Evolutionary conservation across 352 stramenopile species (phyloP), one percentile per base, ranked within the genome.

Genomic region (Pythium aphanidermatum): DNA sequence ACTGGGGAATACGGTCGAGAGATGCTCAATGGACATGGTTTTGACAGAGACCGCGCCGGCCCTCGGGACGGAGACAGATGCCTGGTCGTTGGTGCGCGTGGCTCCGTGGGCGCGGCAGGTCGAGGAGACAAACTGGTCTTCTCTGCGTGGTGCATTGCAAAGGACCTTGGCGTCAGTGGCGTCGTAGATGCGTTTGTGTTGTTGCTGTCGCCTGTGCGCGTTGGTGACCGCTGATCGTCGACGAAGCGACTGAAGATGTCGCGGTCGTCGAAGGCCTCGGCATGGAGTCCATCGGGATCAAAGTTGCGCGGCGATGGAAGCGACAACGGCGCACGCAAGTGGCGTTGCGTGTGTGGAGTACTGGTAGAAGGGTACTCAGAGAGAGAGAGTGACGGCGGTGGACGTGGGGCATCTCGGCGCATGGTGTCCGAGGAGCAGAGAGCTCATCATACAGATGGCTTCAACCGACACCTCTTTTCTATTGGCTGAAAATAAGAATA

Each of bases 201-300:
- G 30, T 20, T 46, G 23, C 24, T 51, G 20, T 41, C 29, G 0
- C 28, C 17, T 12, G n/a, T 4, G n/a, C 17, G 7, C 5, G 14
- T 10, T 23, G 30, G 31, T 30, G 13, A 12, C 17, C 20, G 39
- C 3, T 48, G 39, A 32, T 46, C 39, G n/a, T 43, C 47, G 36
- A 58, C 49, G 25, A 40, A 46, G 25, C 48, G 44, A 25, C 24
- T 17, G 23, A 64, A 59, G 27, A 64, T 64, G 39, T 64, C 55
- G 26, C 44, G 55, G 33, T 64, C 55, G 33, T 64, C 45, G 17
- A 59, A 55, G 8, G 41, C n/a, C 17, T 59, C 45, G 24, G 13
- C 24, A 10, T 53, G 47, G 11, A 46, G 13, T 4, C 43, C 49
- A 25, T 64, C 55, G 6, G 55, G 55, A 31, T 64, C 55, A 0